Conservation (phyloP, 805 yeast species). For the Lachancea fermentati region DNA sequence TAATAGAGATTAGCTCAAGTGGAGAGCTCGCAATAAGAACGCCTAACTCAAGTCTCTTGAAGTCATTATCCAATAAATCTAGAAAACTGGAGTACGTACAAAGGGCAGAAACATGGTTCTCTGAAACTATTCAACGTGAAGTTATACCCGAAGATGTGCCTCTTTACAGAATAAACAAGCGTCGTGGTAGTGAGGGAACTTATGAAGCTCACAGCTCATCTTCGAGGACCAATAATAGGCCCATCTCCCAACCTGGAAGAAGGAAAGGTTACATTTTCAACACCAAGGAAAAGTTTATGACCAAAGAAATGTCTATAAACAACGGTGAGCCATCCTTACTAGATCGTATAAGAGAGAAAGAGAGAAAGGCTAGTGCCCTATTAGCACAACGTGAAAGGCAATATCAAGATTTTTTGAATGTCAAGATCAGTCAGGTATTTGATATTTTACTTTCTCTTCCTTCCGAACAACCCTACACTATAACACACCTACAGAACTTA, state of each 20-base stretch:
- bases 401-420: conserved; percentile 24
- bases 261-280: conserved; percentile 16
- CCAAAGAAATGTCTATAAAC: conserved; percentile 9
- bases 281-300: conserved; percentile 16
- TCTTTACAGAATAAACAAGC: conserved; percentile 17
- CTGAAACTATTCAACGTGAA: neutral
- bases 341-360: conserved; percentile 26
- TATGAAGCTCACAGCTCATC: neutral
- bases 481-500: conserved; percentile 21
- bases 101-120: conserved; percentile 22
- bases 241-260: conserved; percentile 1
- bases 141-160: conserved; percentile 23
- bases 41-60: conserved; percentile 17
- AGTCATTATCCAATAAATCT: conserved; percentile 22
- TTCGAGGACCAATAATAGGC: neutral
- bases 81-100: conserved; percentile 24
- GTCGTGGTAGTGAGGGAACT: conserved; percentile 19
- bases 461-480: conserved; percentile 26
- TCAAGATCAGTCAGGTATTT: conserved; percentile 28
- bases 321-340: conserved; percentile 20
- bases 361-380: conserved; percentile 22
- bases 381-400: conserved; percentile 24
- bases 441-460: conserved; percentile 22
- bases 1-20: conserved; percentile 18
- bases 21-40: conserved; percentile 20